Base-by-base conservation (phyloP, 1,139 yeast genomes). In the Kodamaea anthophila region DNA sequence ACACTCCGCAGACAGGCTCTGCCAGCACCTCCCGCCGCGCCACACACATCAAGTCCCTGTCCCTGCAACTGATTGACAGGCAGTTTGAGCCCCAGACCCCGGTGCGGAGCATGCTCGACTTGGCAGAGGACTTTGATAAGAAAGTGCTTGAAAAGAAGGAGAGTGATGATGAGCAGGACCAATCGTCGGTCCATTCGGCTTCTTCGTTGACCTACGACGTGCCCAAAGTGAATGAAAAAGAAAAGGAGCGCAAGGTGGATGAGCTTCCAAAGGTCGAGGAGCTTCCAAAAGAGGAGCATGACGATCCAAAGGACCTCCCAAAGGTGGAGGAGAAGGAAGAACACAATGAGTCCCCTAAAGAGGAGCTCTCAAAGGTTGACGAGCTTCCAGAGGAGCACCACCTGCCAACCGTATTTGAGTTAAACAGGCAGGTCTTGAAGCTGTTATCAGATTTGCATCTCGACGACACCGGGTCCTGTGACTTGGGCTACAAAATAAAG, bases 401-500 rank as follows among this genome's bases (percentile, higher is more conserved):
- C 23, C 28, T 32, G 15, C 35, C 37, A 3, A 16, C 23, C n/a
- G 23, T 34, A 10, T 35, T 31, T 4, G 34, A 31, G 23, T 31
- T 34, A 23, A 29, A 27, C 21, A 19, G 26, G 5, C 29, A 29
- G 19, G 29, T 34, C 4, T 26, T 34, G 14, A 33, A 39, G 18
- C 29, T 32, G 28, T 16, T 32, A 23, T 36, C 46, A 7, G 48
- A 47, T 23, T 29, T 53, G 18, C 47, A 43, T 21, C 30, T 61
- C 15, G 69, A 61, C 31, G 33, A 47, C 15, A 48, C 42, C 35
- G 70, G 71, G 3, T 31, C 47, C 27, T 65, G 72, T 41, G 65
- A 65, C 20, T 54, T 66, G 34, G 74, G 74, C 3, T 67, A 66
- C 38, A 59, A 49, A 39, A 51, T 67, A 27, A 63, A 52, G 37